Conservation (phyloP, 1,284 basidiomycete genomes). For the Porodaedalea pini region DNA sequence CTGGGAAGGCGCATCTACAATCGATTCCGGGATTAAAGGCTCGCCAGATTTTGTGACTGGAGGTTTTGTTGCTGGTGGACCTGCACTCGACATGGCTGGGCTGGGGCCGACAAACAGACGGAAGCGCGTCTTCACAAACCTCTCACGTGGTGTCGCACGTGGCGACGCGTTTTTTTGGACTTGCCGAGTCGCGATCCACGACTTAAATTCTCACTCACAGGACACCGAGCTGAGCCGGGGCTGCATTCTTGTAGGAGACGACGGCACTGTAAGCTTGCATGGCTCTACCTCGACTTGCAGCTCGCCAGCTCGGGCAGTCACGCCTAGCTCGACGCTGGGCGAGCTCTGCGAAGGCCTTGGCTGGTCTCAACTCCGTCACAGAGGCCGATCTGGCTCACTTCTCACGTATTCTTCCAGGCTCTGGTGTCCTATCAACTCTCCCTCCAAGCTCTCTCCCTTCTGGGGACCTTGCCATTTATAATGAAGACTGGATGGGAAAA, state of each 20-base stretch:
- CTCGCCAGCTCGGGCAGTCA: not conserved
- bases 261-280: not conserved
- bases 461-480: slow-evolving; percentile 69
- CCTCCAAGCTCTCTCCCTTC: slow-evolving; percentile 41
- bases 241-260: too few relatives aligned
- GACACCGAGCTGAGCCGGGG: too few relatives aligned
- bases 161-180: not conserved
- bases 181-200: too few relatives aligned
- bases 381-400: slow-evolving; percentile 62
- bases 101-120: not conserved
- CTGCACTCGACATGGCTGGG: slow-evolving; percentile 9
- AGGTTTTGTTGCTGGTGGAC: not conserved
- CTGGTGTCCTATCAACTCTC: slow-evolving; percentile 64
- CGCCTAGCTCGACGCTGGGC: slow-evolving; percentile 8
- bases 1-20: slow-evolving; percentile 18
- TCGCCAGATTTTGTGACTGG: slow-evolving; percentile 1
- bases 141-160: not conserved
- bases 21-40: slow-evolving; percentile 15
- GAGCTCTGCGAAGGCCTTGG: slow-evolving; percentile 6
- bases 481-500: slow-evolving; percentile 98
- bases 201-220: too few relatives aligned
- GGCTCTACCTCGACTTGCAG: slow-evolving; percentile 10
- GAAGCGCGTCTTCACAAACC: not conserved
- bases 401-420: slow-evolving; percentile 52
- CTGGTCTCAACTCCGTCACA: slow-evolving; percentile 43